Conservation (phyloP, 2,329 filamentous ascomycete species). For the Colletotrichum acutatum region DNA sequence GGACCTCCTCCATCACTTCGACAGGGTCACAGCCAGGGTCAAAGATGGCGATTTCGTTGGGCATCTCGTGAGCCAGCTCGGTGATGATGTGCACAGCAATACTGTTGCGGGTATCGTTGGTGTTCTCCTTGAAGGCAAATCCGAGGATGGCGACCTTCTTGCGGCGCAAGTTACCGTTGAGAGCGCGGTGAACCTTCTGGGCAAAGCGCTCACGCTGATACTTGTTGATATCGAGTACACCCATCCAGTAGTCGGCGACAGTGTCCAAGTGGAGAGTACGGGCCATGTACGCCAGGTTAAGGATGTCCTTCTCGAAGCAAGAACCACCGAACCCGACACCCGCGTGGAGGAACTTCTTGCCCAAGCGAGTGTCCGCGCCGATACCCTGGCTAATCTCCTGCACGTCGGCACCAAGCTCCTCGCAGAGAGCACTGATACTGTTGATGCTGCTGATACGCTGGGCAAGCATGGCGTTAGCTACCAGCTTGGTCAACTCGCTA, state of each 20-base stretch:
- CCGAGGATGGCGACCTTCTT: conserved; percentile 81
- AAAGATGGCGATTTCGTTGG: conserved; percentile 73
- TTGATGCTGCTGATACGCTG: conserved; percentile 87
- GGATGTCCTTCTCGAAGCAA: conserved; percentile 85
- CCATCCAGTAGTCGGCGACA: conserved; percentile 80
- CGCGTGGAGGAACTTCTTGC: conserved; percentile 77
- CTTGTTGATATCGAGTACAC: conserved; percentile 81
- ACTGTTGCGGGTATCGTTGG: conserved; percentile 78
- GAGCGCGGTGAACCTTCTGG: conserved; percentile 70
- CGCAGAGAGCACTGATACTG: conserved; percentile 82
- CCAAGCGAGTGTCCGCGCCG: conserved; percentile 78
- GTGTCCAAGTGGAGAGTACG: conserved; percentile 76
- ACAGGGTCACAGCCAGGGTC: conserved; percentile 71
- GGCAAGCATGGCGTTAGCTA: conserved; percentile 83
- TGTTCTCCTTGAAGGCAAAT: conserved; percentile 85
- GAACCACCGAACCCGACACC: conserved; percentile 83
- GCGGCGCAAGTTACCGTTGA: conserved; percentile 75
- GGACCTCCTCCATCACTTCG: conserved; percentile 62
- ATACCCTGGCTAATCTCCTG: conserved; percentile 75
- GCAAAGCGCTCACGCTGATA: conserved; percentile 78
- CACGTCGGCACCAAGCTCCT: conserved; percentile 80
- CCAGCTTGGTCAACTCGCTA: conserved; percentile 82
- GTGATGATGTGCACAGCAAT: conserved; percentile 76
- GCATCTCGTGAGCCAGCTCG: conserved; percentile 71
- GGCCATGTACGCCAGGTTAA: conserved; percentile 79